Base-by-base conservation (phyloP, 352 stramenopile species). In the Phytophthora boehmeriae region DNA sequence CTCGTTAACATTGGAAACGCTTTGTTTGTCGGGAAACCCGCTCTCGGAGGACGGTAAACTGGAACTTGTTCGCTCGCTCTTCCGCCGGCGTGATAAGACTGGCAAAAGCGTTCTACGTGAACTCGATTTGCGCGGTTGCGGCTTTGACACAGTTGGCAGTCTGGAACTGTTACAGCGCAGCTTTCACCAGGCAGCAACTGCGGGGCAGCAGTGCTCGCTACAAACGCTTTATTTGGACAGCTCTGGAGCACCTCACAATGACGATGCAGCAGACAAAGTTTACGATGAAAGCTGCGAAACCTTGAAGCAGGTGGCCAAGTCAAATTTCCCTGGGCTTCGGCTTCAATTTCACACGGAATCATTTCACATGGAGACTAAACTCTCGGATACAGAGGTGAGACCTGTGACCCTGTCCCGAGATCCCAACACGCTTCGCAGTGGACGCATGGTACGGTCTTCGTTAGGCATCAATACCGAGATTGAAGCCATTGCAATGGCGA, bases 51-150 rank as follows among this genome's bases (percentile, higher is more conserved):
- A 79, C 16, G 67, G 56, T 0, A 56, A 80, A 27, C 69, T 71
- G 0, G 74, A 85, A 5, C 38, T 89, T 3, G 54, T 73, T 16
- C 59, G 56, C 8, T 59, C 62, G 17, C 51, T 78, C 10, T 82
- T 79, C 27, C 59, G 60, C 2, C 50, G 63, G 5, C 49, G 50
- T 3, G 57, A 71, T 28, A 76, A 34, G 55, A 58, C 28, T 47
- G 59, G 62, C 8, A 57, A 57, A 45, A 66, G 28, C 13, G 52
- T 59, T 8, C 19, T 88, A 2, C 49, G 60, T 6, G 45, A 49
- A 9, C 61, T 89, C 1, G 52, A 83, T 4, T 30, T 89, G 22
- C 63, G 70, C 2, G 53, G 41, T 0, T 86, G 79, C 25, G 64
- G 47, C 1, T 58, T 89, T 20, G 65, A 61, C 2, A 74, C 69